Conservation (phyloP, 1,284 basidiomycete genomes). For the Volvariella volvacea region DNA sequence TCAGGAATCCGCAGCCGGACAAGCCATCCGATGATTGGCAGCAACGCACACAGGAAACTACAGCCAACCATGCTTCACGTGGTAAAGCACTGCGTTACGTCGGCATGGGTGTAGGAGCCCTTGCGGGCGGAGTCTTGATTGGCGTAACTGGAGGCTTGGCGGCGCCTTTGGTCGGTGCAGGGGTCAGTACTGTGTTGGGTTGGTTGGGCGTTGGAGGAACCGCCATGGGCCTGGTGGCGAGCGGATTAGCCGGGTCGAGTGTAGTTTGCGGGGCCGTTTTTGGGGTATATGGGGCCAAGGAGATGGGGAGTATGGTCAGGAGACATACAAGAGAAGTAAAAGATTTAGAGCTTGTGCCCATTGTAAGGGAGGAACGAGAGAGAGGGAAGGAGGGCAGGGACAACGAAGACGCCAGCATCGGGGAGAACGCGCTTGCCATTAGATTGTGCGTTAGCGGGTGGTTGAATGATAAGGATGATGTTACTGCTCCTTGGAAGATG, state of each 20-base stretch:
- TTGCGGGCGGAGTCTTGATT: constrained; percentile 50
- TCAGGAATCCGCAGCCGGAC: constrained; percentile 49
- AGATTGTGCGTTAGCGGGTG: constrained; percentile 54
- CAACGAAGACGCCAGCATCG: background rate
- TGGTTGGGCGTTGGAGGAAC: constrained; percentile 51
- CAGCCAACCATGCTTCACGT: constrained; percentile 33
- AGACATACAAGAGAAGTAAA: constrained; percentile 46
- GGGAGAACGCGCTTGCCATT: constrained; percentile 42
- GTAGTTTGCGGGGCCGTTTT: constrained; percentile 53
- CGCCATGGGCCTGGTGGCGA: constrained; percentile 43
- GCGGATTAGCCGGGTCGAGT: constrained; percentile 47
- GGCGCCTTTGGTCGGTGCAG: constrained; percentile 53
- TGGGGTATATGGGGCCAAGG: constrained; percentile 48
- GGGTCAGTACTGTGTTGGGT: constrained; percentile 40
- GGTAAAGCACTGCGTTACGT: constrained; percentile 35
- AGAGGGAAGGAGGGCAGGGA: background rate
- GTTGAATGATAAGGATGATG: constrained; percentile 37
- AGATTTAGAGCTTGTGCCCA: constrained; percentile 47
- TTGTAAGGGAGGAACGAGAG: constrained; percentile 20
- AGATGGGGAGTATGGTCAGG: constrained; percentile 40
- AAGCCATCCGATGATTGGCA: constrained; percentile 30
- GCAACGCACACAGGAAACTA: constrained; percentile 32
- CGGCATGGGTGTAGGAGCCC: constrained; percentile 47
- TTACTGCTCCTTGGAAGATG: constrained; percentile 43
- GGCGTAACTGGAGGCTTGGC: constrained; percentile 52